Conservation (phyloP, 768 basidiomycete genomes). For the Guyanaporus albipodus region DNA sequence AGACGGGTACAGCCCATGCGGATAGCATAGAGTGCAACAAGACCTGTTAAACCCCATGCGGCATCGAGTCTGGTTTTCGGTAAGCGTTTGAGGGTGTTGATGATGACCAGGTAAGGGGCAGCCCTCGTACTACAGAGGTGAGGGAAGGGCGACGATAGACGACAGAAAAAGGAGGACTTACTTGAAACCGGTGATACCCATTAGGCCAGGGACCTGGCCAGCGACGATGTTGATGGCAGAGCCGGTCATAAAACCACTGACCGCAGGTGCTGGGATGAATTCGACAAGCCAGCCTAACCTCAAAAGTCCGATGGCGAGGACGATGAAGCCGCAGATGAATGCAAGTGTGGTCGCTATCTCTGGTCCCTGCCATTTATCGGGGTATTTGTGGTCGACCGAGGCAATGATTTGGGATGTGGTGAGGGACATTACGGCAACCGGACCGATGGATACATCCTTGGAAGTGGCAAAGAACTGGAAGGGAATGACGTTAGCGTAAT, state of each 20-base stretch:
- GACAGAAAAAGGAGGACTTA: slow-evolving; percentile 35
- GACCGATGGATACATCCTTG: slow-evolving; percentile 99
- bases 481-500: background rate
- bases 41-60: slow-evolving; percentile 80
- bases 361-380: slow-evolving; percentile 56
- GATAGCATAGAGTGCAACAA: slow-evolving; percentile 66
- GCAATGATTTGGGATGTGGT: slow-evolving; percentile 79
- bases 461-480: slow-evolving; percentile 89
- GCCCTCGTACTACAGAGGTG: slow-evolving; percentile 65
- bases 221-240: slow-evolving; percentile 91
- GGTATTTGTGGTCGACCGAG: slow-evolving; percentile 51
- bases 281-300: slow-evolving; percentile 94
- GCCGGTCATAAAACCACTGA: slow-evolving; percentile 94
- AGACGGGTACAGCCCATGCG: slow-evolving; percentile 52
- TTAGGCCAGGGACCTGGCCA: slow-evolving; percentile 83
- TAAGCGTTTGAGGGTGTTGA: slow-evolving; percentile 86
- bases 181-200: slow-evolving; percentile 87
- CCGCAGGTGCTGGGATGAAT: slow-evolving; percentile 84
- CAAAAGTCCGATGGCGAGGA: slow-evolving; percentile 83
- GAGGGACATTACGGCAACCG: slow-evolving; percentile 97
- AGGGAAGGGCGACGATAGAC: background rate
- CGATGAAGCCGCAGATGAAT: slow-evolving; percentile 87
- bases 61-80: slow-evolving; percentile 73
- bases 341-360: slow-evolving; percentile 83
- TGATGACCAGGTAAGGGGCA: slow-evolving; percentile 82